phyloP scores from a whole-genome alignment of 805 yeast genomes.

The Kuraishia ogatae region DNA sequence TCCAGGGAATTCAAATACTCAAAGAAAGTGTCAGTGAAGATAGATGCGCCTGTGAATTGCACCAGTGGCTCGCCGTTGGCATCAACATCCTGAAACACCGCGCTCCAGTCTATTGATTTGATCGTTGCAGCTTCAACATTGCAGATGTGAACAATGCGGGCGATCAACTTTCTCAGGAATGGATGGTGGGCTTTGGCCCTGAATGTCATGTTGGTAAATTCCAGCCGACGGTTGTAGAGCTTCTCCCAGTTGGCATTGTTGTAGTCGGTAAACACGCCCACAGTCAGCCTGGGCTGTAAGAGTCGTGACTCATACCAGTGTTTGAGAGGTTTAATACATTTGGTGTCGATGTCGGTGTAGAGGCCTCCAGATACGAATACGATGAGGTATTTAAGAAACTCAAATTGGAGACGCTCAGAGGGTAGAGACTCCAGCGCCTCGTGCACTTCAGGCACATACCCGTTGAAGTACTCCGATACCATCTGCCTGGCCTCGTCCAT shows the following conservation, averaged over 20 bases:
- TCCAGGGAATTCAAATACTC: constrained; percentile 20
- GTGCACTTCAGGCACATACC: constrained; percentile 39
- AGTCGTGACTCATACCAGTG: constrained; percentile 18
- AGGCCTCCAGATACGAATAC: constrained; percentile 49
- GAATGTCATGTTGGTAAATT: constrained; percentile 19
- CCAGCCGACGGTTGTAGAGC: constrained; percentile 21
- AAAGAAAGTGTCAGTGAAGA: constrained; percentile 24
- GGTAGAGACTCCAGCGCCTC: constrained; percentile 43
- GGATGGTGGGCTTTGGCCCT: constrained; percentile 24
- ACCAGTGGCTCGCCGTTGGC: constrained; percentile 23
- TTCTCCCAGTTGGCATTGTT: constrained; percentile 22
- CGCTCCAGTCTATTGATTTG: constrained; percentile 18
- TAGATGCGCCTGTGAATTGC: constrained; percentile 24
- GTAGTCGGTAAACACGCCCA: constrained; percentile 21
- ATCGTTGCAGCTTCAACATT: constrained; percentile 16
- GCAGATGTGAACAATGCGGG: constrained; percentile 20
- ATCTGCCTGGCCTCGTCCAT: constrained; percentile 13
- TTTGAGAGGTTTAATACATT: constrained; percentile 36
- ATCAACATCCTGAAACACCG: constrained; percentile 19
- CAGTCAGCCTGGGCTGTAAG: constrained; percentile 13
- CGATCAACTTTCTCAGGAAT: constrained; percentile 22
- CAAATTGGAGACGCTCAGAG: constrained; percentile 40
- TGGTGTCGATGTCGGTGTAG: constrained; percentile 55
- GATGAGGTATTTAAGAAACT: constrained; percentile 46
- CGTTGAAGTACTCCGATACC: constrained; percentile 17